phyloP scores from a whole-genome alignment of 1,139 yeast genomes.

The Diutina pseudorugosa region DNA sequence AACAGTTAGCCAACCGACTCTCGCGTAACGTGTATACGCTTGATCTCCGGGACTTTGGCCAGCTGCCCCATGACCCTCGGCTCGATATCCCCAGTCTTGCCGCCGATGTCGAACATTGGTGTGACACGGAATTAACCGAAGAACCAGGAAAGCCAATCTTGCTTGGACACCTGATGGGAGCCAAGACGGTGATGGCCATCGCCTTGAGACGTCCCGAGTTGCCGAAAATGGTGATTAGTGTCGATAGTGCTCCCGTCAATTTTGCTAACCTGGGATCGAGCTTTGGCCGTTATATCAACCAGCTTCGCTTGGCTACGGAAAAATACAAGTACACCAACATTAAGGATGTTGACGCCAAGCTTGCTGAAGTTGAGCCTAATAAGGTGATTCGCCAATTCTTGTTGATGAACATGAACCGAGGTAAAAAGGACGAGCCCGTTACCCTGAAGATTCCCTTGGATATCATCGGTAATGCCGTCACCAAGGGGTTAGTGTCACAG shows the following conservation, averaged over 20 bases:
- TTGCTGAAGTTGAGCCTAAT: slow-evolving; percentile 51
- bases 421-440: slow-evolving; percentile 22
- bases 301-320: slow-evolving; percentile 42
- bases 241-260: slow-evolving; percentile 84
- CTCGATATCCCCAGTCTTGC: slow-evolving; percentile 78
- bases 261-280: slow-evolving; percentile 24
- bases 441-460: slow-evolving; percentile 58
- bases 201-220: slow-evolving; percentile 59
- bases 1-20: slow-evolving; percentile 27
- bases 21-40: slow-evolving; percentile 50
- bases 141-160: slow-evolving; percentile 41
- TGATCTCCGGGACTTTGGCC: slow-evolving; percentile 86
- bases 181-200: slow-evolving; percentile 84
- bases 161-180: slow-evolving; percentile 97
- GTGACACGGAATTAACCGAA: slow-evolving; percentile 22
- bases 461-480: slow-evolving; percentile 50
- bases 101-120: slow-evolving; percentile 61
- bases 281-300: slow-evolving; percentile 58
- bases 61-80: slow-evolving; percentile 59
- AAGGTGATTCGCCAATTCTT: slow-evolving; percentile 65
- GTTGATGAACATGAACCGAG: slow-evolving; percentile 52
- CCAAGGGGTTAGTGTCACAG: slow-evolving; percentile 50
- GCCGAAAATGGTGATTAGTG: slow-evolving; percentile 56
- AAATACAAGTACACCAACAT: slow-evolving; percentile 32
- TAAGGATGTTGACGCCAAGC: slow-evolving; percentile 56